Evolutionary conservation across 352 stramenopile genomes (phyloP).

Genomic region (Phytophthora megakarya): DNA sequence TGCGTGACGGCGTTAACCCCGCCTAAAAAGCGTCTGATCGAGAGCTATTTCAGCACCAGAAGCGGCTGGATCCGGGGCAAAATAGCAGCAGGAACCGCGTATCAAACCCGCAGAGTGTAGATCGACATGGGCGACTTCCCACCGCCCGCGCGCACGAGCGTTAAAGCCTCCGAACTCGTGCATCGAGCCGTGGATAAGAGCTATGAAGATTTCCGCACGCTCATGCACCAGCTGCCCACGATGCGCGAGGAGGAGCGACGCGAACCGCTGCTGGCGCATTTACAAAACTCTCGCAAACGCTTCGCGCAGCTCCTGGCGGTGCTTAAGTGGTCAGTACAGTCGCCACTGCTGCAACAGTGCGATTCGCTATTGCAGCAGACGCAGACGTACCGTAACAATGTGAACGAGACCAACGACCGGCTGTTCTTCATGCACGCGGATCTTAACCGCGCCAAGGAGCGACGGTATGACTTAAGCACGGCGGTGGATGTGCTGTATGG

Average conservation of each 20-base stretch:
- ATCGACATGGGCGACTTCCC: conserved; percentile 73
- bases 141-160: conserved; percentile 53
- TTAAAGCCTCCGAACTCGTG: conserved; percentile 79
- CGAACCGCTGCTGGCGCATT: conserved; percentile 66
- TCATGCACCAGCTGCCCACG: conserved; percentile 70
- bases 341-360: conserved; percentile 77
- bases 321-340: conserved; percentile 88
- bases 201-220: conserved; percentile 80
- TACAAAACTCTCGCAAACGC: conserved; percentile 64
- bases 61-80: conserved; percentile 20
- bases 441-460: conserved; percentile 80
- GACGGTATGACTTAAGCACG: conserved; percentile 80
- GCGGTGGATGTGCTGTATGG: conserved; percentile 83
- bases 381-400: conserved; percentile 69
- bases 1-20: conserved; percentile 2
- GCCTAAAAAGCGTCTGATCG: conserved; percentile 25
- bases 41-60: conserved; percentile 22
- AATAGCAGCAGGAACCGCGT: conserved; percentile 17
- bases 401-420: conserved; percentile 84
- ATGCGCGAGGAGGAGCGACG: conserved; percentile 79
- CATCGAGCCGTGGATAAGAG: conserved; percentile 82
- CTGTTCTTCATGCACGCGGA: conserved; percentile 88
- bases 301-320: conserved; percentile 81
- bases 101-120: background rate
- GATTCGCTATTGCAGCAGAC: conserved; percentile 62